Conservation (phyloP, 2,329 filamentous ascomycete genomes). For the Ascochyta koolunga region DNA sequence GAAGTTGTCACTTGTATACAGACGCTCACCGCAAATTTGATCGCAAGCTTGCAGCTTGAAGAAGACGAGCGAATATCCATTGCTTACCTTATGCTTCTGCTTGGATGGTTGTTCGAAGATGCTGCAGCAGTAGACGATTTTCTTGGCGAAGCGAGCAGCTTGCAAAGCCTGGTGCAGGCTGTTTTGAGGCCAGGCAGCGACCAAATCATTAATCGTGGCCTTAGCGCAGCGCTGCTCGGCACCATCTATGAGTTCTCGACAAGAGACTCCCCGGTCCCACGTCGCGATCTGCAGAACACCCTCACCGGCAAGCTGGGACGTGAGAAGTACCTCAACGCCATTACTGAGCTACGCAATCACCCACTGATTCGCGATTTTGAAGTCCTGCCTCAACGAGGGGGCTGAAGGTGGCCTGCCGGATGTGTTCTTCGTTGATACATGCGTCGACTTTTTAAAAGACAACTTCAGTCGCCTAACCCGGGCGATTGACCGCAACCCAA, state of each 20-base stretch:
- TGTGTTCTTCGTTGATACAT: constrained; percentile 83
- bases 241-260: constrained; percentile 97
- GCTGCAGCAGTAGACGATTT: constrained; percentile 92
- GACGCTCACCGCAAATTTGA: constrained; percentile 82
- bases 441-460: constrained; percentile 94
- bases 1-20: constrained; percentile 96
- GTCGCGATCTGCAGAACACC: constrained; percentile 79
- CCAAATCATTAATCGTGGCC: constrained; percentile 74
- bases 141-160: constrained; percentile 85
- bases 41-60: constrained; percentile 74
- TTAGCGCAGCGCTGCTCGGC: constrained; percentile 84
- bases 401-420: constrained; percentile 67
- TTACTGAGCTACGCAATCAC: constrained; percentile 77
- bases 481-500: constrained; percentile 89
- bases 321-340: constrained; percentile 83
- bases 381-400: constrained; percentile 71
- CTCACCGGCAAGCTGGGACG: constrained; percentile 78
- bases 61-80: constrained; percentile 81
- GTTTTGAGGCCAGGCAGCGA: constrained; percentile 61
- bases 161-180: constrained; percentile 83
- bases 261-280: constrained; percentile 89
- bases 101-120: constrained; percentile 91
- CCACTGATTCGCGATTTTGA: constrained; percentile 88
- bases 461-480: constrained; percentile 86
- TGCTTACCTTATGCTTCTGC: constrained; percentile 87